phyloP scores from a whole-genome alignment of 768 basidiomycete genomes.

The Hericium coralloides region DNA sequence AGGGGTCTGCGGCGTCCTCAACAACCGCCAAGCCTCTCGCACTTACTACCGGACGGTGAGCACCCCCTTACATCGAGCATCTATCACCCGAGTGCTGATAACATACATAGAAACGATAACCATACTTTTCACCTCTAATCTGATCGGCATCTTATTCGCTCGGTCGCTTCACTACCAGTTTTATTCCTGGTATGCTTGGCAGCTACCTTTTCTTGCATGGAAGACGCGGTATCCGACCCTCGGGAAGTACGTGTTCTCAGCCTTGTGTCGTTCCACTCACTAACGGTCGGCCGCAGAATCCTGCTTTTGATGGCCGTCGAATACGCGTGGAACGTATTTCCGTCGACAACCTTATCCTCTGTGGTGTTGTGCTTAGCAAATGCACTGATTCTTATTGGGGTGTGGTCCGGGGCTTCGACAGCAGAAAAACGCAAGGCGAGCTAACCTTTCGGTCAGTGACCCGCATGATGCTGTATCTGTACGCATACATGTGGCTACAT shows the following conservation, averaged over 20 bases:
- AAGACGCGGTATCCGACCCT: constrained; percentile 55
- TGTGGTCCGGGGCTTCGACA: constrained; percentile 36
- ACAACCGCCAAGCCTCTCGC: constrained; percentile 35
- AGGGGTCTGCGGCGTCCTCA: constrained; percentile 45
- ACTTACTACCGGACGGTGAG: constrained; percentile 60
- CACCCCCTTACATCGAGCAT: constrained; percentile 5
- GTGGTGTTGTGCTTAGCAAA: constrained; percentile 44
- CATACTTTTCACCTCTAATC: constrained; percentile 81
- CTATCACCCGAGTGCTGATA: constrained; percentile 9
- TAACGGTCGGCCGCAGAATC: constrained; percentile 34
- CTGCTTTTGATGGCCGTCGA: constrained; percentile 55
- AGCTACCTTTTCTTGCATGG: constrained; percentile 78
- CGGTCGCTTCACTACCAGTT: constrained; percentile 97
- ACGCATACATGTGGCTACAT: no score
- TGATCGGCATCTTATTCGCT: constrained; percentile 87
- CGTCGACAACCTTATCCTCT: constrained; percentile 67
- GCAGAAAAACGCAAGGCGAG: no score
- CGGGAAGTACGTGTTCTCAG: constrained; percentile 44
- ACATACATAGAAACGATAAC: constrained; percentile 59
- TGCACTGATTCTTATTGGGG: constrained; percentile 39
- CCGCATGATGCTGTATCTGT: no score
- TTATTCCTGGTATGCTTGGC: constrained; percentile 94
- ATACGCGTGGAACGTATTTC: constrained; percentile 84
- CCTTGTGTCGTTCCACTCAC: neutral
- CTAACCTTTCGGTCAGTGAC: no score